A percentile compares a stretch with the other conserved stretches of the same genome.
Evolutionary conservation across 371 early-diverging fungal species (phyloP).

Genomic region (Mucor saturninus): DNA sequence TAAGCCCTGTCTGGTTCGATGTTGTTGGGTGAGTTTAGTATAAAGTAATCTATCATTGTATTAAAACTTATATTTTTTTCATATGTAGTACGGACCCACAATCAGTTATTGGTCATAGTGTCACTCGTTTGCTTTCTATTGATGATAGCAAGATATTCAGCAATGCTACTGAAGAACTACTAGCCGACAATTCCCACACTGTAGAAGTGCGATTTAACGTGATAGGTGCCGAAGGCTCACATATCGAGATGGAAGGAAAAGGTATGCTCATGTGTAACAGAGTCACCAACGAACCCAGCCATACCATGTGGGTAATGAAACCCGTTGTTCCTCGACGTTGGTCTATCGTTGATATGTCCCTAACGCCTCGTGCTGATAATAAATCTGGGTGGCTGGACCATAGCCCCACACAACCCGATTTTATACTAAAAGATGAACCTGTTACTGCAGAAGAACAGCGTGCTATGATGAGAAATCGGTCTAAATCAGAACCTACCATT

Average conservation of each 20-base stretch:
- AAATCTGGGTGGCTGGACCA: background rate
- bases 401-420: background rate
- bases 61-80: background rate
- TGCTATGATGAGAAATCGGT: slow-evolving; percentile 24
- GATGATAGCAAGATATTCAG: slow-evolving; percentile 68
- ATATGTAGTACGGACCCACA: slow-evolving; percentile 54
- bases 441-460: slow-evolving; percentile 10
- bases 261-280: slow-evolving; percentile 89
- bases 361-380: slow-evolving; percentile 11
- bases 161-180: slow-evolving; percentile 69
- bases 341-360: slow-evolving; percentile 28
- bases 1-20: slow-evolving; percentile 66
- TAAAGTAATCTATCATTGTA: background rate
- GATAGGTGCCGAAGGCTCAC: slow-evolving; percentile 42
- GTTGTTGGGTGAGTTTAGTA: slow-evolving; percentile 56
- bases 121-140: slow-evolving; percentile 48
- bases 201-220: slow-evolving; percentile 79
- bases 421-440: background rate
- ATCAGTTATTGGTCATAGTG: slow-evolving; percentile 48
- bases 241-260: slow-evolving; percentile 84
- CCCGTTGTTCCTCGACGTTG: slow-evolving; percentile 49
- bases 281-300: slow-evolving; percentile 68
- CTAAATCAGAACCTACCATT: slow-evolving; percentile 39
- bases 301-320: slow-evolving; percentile 86
- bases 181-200: slow-evolving; percentile 73